Evolutionary conservation across 164 flowering plant species (phyloP).

Genomic region (Vitis cinerea): DNA sequence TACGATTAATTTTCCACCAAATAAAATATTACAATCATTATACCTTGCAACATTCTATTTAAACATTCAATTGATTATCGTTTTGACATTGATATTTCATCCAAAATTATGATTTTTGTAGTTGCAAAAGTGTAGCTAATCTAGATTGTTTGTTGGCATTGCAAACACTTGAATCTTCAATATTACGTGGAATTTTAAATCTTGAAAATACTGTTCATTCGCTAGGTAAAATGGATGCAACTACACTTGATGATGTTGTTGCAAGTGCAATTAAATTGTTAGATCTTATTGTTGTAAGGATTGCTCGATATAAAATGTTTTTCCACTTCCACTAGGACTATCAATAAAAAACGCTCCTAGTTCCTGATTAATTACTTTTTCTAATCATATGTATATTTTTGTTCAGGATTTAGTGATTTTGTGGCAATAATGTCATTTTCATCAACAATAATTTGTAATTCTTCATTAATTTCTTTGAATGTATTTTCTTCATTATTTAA

Average conservation of each 20-base stretch:
- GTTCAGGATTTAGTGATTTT: no score
- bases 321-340: background rate
- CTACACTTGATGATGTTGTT: background rate
- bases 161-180: background rate
- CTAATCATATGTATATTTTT: no score
- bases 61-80: background rate
- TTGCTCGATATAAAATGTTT: background rate
- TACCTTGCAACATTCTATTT: background rate
- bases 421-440: no score
- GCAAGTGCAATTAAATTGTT: background rate
- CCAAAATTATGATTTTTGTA: no score
- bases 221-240: background rate
- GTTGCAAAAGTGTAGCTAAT: no score
- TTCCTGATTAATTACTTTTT: no score
- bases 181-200: background rate
- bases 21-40: background rate
- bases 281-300: background rate
- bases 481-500: no score
- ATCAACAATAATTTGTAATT: no score
- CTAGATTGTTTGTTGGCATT: no score
- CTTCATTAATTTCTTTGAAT: no score
- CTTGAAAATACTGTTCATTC: background rate
- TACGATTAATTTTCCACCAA: background rate
- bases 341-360: background rate
- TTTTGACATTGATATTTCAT: no score